These are phyloP conservation scores for Pseudevernia furfuracea DNA, from an alignment of 495 filamentous ascomycete genomes.

Conservation along the genomic window DNA sequence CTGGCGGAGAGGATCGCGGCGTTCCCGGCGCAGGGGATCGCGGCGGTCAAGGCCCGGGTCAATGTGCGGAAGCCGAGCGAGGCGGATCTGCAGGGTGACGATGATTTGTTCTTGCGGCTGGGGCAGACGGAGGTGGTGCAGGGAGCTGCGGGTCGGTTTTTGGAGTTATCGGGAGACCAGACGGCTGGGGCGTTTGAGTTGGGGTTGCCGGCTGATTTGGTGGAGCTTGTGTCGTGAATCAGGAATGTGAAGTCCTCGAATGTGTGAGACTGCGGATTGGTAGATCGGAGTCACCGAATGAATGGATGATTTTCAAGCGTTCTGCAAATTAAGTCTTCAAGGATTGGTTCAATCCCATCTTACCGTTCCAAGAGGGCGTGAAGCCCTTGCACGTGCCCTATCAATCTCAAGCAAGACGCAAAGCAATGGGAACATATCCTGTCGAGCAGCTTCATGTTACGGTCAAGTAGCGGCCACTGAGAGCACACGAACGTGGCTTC, in stretches of 20 bases:
- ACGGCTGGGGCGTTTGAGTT: neutral
- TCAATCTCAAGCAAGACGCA: no score
- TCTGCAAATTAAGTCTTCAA: no score
- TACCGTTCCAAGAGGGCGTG: no score
- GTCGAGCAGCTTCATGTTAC: no score
- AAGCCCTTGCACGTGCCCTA: no score
- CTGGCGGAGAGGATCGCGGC: conserved; percentile 12
- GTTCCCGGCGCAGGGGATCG: conserved; percentile 2
- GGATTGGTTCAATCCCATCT: no score
- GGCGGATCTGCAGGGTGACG: neutral
- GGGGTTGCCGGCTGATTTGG: neutral
- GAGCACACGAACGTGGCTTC: neutral
- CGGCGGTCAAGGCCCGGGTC: neutral
- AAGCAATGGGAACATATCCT: no score
- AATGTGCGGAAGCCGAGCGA: conserved; percentile 7
- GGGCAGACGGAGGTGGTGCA: neutral
- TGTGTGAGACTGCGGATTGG: no score
- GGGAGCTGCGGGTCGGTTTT: neutral
- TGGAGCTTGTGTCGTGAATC: conserved; percentile 4
- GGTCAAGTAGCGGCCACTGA: neutral
- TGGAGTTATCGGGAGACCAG: neutral
- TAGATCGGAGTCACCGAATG: no score
- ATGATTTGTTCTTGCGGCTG: neutral
- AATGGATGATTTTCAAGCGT: no score
- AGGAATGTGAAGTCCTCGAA: no score